These are phyloP conservation scores for Anthracocystis panici-leucophaei DNA, from an alignment of 1,284 basidiomycete genomes.

Conservation along the genomic window DNA sequence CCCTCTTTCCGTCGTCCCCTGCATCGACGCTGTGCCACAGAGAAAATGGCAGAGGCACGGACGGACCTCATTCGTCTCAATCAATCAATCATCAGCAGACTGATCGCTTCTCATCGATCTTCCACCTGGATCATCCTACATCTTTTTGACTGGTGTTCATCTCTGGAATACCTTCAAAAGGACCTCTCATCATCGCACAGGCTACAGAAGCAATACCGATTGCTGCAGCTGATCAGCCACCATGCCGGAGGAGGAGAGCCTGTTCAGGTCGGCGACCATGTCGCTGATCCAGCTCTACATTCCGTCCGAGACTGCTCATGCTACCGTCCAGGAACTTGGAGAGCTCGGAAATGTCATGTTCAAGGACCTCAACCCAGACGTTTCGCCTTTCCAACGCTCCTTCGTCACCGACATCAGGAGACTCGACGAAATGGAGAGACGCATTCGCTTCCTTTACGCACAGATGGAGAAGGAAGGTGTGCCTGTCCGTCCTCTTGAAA, in stretches of 20 bases:
- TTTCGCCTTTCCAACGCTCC: slow-evolving; percentile 98
- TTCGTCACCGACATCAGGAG: slow-evolving; percentile 95
- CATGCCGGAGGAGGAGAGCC: slow-evolving; percentile 61
- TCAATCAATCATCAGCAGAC: neutral
- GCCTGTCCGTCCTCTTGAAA: slow-evolving; percentile 75
- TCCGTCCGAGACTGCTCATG: slow-evolving; percentile 96
- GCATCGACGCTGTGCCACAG: neutral
- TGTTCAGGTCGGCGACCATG: slow-evolving; percentile 75
- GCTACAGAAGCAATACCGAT: slow-evolving; percentile 1
- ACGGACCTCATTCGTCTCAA: slow-evolving; percentile 21
- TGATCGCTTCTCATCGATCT: neutral
- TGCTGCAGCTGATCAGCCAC: slow-evolving; percentile 17
- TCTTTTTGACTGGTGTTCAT: slow-evolving; percentile 1
- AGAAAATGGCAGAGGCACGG: slow-evolving; percentile 5
- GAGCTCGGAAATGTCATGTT: slow-evolving; percentile 97
- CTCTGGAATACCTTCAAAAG: neutral
- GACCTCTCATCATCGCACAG: neutral
- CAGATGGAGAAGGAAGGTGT: slow-evolving; percentile 87
- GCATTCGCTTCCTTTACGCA: slow-evolving; percentile 86
- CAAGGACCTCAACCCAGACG: slow-evolving; percentile 94
- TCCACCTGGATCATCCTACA: slow-evolving; percentile 1
- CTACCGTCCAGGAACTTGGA: slow-evolving; percentile 92
- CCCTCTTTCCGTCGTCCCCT: too few relatives aligned
- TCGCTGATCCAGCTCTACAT: slow-evolving; percentile 98
- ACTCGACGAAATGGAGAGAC: slow-evolving; percentile 94